Evolutionary conservation across 1,139 yeast genomes (phyloP).

Genomic region (Candida mesenterica): DNA sequence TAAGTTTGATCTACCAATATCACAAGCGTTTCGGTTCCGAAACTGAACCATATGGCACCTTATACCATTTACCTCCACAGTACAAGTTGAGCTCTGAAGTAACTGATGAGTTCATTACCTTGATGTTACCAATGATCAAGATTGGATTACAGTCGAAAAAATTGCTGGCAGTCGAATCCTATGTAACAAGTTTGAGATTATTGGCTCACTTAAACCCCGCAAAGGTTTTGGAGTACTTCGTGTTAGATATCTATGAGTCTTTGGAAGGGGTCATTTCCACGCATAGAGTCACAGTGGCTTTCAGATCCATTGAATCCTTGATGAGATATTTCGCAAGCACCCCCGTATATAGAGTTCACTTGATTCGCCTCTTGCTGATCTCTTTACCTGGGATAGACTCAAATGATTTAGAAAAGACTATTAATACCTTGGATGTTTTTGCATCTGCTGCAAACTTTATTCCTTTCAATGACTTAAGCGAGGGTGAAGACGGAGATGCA

Average conservation of each 20-base stretch:
- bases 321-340: conserved; percentile 66
- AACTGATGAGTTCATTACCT: conserved; percentile 49
- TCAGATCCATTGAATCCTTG: conserved; percentile 64
- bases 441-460: conserved; percentile 70
- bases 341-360: conserved; percentile 72
- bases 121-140: conserved; percentile 58
- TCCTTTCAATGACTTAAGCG: conserved; percentile 60
- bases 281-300: conserved; percentile 75
- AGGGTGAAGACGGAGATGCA: conserved; percentile 35
- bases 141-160: conserved; percentile 81
- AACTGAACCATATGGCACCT: conserved; percentile 36
- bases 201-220: conserved; percentile 65
- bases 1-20: conserved; percentile 53
- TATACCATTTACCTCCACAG: conserved; percentile 43
- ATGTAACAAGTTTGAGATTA: conserved; percentile 59
- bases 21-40: conserved; percentile 59
- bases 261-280: conserved; percentile 78
- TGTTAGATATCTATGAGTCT: conserved; percentile 81
- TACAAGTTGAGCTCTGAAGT: conserved; percentile 46
- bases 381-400: conserved; percentile 83
- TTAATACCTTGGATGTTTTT: conserved; percentile 66
- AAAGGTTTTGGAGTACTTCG: conserved; percentile 58
- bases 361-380: conserved; percentile 69
- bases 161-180: conserved; percentile 54
- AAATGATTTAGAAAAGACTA: conserved; percentile 77